Percentiles rank a stretch among this genome's conserved stretches.
phyloP scores from a whole-genome alignment of 2,329 filamentous ascomycete genomes.

The Mycocentrospora acerina region DNA sequence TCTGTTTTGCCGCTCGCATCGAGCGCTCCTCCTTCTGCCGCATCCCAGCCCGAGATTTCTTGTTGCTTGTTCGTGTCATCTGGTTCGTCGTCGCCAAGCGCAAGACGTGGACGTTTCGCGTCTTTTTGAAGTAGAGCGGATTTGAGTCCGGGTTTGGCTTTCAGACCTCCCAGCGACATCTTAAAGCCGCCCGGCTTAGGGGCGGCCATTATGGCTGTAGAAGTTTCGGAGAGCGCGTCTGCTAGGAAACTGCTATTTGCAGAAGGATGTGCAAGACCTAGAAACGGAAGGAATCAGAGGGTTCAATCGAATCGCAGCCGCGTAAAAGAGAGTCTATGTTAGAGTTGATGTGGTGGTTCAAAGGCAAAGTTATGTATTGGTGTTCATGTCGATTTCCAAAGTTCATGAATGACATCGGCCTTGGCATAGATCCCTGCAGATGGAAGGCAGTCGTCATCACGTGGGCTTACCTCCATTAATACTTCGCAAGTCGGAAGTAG shows the following conservation, averaged over 20 bases:
- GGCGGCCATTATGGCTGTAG: slow-evolving; percentile 35
- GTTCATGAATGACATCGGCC: slow-evolving; percentile 24
- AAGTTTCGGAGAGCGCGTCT: not conserved
- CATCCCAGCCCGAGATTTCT: slow-evolving; percentile 59
- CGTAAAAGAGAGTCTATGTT: slow-evolving; percentile 3
- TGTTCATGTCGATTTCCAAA: slow-evolving; percentile 12
- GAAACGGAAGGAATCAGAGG: not conserved
- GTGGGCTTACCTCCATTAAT: not conserved
- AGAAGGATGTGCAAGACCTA: not conserved
- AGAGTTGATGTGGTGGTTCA: slow-evolving; percentile 1
- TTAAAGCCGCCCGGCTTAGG: slow-evolving; percentile 38
- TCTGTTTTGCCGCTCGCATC: slow-evolving; percentile 37
- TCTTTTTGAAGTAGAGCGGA: slow-evolving; percentile 14
- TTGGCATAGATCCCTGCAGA: slow-evolving; percentile 18
- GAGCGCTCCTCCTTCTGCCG: slow-evolving; percentile 52
- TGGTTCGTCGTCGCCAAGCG: slow-evolving; percentile 35
- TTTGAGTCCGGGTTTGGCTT: slow-evolving; percentile 32
- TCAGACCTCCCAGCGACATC: slow-evolving; percentile 34
- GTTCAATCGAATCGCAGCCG: too few relatives aligned
- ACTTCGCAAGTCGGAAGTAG: too few relatives aligned
- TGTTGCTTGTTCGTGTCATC: slow-evolving; percentile 27
- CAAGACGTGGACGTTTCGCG: slow-evolving; percentile 29
- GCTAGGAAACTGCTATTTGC: not conserved
- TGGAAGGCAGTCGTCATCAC: slow-evolving; percentile 1
- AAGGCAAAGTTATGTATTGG: not conserved